Percentiles rank a stretch among this genome's conserved stretches.
Conservation (phyloP, 2,329 filamentous ascomycete species). For the Annulohypoxylon truncatum region DNA sequence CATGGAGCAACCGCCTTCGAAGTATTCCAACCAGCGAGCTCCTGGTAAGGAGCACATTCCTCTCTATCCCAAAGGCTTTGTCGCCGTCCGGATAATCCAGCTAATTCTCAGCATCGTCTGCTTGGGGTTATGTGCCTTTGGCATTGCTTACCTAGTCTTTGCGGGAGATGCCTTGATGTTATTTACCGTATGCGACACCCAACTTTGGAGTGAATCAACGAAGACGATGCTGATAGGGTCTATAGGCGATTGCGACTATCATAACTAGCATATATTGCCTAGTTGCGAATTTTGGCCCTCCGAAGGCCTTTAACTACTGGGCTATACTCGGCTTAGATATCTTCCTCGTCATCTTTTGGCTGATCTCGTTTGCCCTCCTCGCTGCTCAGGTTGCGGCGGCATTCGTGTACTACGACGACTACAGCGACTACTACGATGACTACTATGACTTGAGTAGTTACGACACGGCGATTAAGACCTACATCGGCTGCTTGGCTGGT, state of each 20-base stretch:
- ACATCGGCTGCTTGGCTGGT: constrained; percentile 49
- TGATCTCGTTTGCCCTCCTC: constrained; percentile 57
- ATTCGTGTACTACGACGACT: constrained; percentile 39
- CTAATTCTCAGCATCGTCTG: constrained; percentile 59
- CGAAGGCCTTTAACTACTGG: constrained; percentile 65
- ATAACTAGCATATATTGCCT: constrained; percentile 60
- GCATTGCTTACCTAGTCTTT: constrained; percentile 50
- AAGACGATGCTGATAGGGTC: constrained; percentile 18
- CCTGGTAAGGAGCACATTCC: constrained; percentile 60
- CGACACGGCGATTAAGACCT: constrained; percentile 19
- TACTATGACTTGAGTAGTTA: constrained; percentile 37
- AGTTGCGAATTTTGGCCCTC: constrained; percentile 55
- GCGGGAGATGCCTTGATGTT: constrained; percentile 47
- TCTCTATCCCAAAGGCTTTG: constrained; percentile 58
- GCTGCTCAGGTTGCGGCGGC: constrained; percentile 52
- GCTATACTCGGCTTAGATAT: constrained; percentile 63
- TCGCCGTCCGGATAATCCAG: constrained; percentile 59
- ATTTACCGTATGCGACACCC: constrained; percentile 56
- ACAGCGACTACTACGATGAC: constrained; percentile 43
- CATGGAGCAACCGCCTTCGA: constrained; percentile 38
- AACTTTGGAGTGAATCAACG: constrained; percentile 6
- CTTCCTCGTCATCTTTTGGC: constrained; percentile 65
- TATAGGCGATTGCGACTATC: constrained; percentile 58
- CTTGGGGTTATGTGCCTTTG: constrained; percentile 61
- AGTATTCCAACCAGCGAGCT: constrained; percentile 49